Conservation (phyloP, 2,329 filamentous ascomycete species). For the Dothiorella sarmentorum region DNA sequence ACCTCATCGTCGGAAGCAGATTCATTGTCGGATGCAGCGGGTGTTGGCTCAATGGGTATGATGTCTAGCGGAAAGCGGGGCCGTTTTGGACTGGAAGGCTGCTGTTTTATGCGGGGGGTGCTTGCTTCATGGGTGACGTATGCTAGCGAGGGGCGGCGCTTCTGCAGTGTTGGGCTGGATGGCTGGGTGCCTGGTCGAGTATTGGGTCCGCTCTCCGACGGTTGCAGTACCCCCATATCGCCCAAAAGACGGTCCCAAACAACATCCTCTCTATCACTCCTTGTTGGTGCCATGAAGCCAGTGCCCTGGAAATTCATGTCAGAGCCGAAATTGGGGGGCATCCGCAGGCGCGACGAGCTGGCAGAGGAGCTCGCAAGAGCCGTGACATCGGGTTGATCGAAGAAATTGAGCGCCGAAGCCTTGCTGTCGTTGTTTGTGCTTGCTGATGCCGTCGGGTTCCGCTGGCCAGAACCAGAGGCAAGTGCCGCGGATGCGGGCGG, state of each 20-base stretch:
- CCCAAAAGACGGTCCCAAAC: slow-evolving; percentile 27
- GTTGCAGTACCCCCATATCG: slow-evolving; percentile 10
- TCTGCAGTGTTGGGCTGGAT: slow-evolving; percentile 1
- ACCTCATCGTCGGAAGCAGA: slow-evolving; percentile 2
- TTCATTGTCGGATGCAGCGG: slow-evolving; percentile 6
- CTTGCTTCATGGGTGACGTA: not conserved
- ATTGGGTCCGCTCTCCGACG: not conserved
- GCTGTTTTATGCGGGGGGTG: slow-evolving; percentile 1
- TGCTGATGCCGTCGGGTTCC: not conserved
- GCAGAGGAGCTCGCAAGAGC: not conserved
- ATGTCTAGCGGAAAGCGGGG: not conserved
- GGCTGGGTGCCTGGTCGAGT: slow-evolving; percentile 10
- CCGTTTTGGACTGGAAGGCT: not conserved
- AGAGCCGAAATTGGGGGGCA: slow-evolving; percentile 9
- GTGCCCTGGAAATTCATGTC: slow-evolving; percentile 9
- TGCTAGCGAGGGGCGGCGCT: not conserved
- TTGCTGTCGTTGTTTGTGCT: not conserved
- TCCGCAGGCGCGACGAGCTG: not conserved
- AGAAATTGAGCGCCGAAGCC: not conserved
- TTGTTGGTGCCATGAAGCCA: slow-evolving; percentile 20
- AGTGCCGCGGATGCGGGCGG: slow-evolving; percentile 15
- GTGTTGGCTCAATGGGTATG: slow-evolving; percentile 3
- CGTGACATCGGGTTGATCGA: not conserved
- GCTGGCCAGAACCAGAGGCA: slow-evolving; percentile 6
- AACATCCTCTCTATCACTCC: slow-evolving; percentile 25